A percentile compares a stretch with the other conserved stretches of the same genome.
These are phyloP conservation scores for Neurospora sp. DNA, from an alignment of 495 filamentous ascomycete species.

Conservation along the genomic window DNA sequence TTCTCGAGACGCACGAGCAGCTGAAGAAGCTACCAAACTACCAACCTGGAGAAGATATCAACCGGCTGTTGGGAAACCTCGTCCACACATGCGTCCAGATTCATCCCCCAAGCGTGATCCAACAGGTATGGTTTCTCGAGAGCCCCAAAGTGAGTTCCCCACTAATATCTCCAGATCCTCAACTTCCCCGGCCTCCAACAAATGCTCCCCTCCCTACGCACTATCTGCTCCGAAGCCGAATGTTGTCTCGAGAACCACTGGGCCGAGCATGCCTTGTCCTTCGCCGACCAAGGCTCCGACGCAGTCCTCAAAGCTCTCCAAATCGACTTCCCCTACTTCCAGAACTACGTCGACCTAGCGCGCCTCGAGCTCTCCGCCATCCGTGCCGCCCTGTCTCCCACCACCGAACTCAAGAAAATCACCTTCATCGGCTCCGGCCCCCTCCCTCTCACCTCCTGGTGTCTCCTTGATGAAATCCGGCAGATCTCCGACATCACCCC, in stretches of 20 bases:
- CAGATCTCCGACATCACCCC: background rate
- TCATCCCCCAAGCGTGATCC: constrained; percentile 11
- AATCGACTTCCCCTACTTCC: constrained; percentile 18
- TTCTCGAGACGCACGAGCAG: constrained; percentile 12
- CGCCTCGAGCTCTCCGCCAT: constrained; percentile 21
- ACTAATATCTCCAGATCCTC: constrained; percentile 9
- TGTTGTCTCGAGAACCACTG: constrained; percentile 19
- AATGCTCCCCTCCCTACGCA: constrained; percentile 13
- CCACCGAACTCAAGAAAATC: constrained; percentile 1
- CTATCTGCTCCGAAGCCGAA: constrained; percentile 18
- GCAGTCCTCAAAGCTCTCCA: constrained; percentile 9
- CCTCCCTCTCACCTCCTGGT: constrained; percentile 20
- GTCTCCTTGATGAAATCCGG: constrained; percentile 10
- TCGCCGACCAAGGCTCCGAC: background rate
- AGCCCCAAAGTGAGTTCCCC: background rate
- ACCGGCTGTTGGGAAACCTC: constrained; percentile 16
- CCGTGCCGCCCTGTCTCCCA: constrained; percentile 5
- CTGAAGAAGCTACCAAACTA: constrained; percentile 12
- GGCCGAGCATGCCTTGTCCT: constrained; percentile 9
- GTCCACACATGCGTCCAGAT: constrained; percentile 17
- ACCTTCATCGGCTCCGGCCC: constrained; percentile 25
- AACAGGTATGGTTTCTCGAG: constrained; percentile 5
- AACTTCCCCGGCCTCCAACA: constrained; percentile 5
- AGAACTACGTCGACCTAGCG: constrained; percentile 22
- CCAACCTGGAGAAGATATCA: constrained; percentile 11